Conservation (phyloP, 129 eudicot species). For the Sambucus nigra region DNA sequence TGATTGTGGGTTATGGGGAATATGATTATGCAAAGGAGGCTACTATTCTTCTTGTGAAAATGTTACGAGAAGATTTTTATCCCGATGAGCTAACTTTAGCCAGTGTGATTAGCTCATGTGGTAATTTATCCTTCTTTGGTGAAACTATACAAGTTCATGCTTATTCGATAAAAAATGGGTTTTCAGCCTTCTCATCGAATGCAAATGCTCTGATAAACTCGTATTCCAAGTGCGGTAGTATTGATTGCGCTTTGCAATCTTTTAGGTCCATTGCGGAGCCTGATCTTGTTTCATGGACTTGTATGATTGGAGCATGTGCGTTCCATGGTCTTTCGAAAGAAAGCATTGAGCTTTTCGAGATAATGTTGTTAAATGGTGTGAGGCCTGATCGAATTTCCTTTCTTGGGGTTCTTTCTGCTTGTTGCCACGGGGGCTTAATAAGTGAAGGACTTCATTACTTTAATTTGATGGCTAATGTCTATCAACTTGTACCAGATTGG, state of each 20-base stretch:
- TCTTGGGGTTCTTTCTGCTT: constrained; percentile 59
- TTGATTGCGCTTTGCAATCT: constrained; percentile 23
- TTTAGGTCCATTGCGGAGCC: constrained; percentile 37
- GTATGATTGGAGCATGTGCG: constrained; percentile 49
- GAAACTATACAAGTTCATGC: constrained; percentile 40
- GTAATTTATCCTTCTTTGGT: constrained; percentile 20
- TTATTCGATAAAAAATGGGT: constrained; percentile 29
- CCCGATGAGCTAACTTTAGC: constrained; percentile 63
- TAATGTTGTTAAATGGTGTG: constrained; percentile 18
- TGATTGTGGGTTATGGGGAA: constrained; percentile 62
- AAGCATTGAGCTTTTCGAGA: constrained; percentile 37
- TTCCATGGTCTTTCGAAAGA: constrained; percentile 43
- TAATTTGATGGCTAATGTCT: constrained; percentile 31
- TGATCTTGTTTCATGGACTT: constrained; percentile 48
- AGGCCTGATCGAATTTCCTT: constrained; percentile 49
- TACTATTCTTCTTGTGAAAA: constrained; percentile 22
- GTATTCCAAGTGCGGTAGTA: constrained; percentile 44
- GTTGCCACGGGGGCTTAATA: constrained; percentile 58
- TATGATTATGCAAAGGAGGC: constrained; percentile 38
- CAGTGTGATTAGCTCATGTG: constrained; percentile 55
- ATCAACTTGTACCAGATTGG: constrained; percentile 30
- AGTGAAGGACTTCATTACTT: constrained; percentile 50
- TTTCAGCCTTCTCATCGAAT: constrained; percentile 23
- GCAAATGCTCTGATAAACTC: constrained; percentile 41
- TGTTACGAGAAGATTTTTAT: constrained; percentile 28